Conservation (phyloP, 257 asterid genomes). For the Salvia rosmarinus region DNA sequence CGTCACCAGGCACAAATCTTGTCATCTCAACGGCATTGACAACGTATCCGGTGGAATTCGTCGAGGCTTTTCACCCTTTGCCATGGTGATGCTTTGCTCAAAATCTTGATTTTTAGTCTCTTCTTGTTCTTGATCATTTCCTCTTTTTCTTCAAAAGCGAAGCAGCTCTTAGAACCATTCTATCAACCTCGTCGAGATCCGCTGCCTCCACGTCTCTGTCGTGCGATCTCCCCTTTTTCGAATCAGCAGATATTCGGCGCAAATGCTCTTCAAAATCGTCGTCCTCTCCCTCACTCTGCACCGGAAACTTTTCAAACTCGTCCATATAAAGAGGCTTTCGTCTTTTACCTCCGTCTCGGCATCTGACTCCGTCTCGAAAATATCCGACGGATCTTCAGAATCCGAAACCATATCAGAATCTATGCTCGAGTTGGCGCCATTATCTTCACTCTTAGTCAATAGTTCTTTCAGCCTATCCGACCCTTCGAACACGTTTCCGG, state of each 20-base stretch:
- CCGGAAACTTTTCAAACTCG: constrained; percentile 69
- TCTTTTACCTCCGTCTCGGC: constrained; percentile 52
- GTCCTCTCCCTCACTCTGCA: constrained; percentile 42
- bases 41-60: too few species aligned
- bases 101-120: neutral
- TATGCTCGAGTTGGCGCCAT: constrained; percentile 34
- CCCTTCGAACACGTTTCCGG: constrained; percentile 47
- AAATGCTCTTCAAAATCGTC: constrained; percentile 72
- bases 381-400: constrained; percentile 81
- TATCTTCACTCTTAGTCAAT: constrained; percentile 50
- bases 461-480: constrained; percentile 59
- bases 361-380: constrained; percentile 74
- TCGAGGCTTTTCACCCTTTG: neutral
- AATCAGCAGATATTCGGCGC: constrained; percentile 65
- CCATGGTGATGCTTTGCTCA: neutral
- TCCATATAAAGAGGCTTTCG: constrained; percentile 68
- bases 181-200: constrained; percentile 84
- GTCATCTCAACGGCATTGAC: neutral
- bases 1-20: neutral
- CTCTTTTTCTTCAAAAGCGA: constrained; percentile 81
- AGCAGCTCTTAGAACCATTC: constrained; percentile 74
- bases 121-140: constrained; percentile 34
- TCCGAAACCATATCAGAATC: constrained; percentile 61
- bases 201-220: constrained; percentile 45
- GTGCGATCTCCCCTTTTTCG: constrained; percentile 51